Evolutionary conservation across 2,329 filamentous ascomycete species (phyloP).

Genomic region (Pyricularia sp.): DNA sequence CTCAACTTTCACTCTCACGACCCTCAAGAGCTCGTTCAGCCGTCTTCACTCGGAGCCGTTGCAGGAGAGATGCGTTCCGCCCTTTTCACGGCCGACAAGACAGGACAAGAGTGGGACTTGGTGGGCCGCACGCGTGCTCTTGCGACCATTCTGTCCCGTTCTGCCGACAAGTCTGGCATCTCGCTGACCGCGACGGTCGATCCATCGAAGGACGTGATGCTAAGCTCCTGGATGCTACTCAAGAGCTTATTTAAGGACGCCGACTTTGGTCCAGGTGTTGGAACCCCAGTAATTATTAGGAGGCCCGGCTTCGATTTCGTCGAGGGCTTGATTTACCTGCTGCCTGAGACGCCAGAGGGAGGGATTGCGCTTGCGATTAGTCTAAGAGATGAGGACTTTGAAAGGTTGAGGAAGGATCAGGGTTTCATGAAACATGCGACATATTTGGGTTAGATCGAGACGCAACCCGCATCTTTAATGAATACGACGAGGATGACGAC

Average conservation of each 20-base stretch:
- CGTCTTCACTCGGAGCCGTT: conserved; percentile 10
- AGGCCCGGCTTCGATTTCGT: conserved; percentile 34
- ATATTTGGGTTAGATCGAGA: conserved; percentile 21
- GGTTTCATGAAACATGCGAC: conserved; percentile 28
- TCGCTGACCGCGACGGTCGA: conserved; percentile 25
- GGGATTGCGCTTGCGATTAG: conserved; percentile 33
- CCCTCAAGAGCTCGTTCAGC: conserved; percentile 12
- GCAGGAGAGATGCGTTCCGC: conserved; percentile 28
- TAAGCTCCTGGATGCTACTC: conserved; percentile 46
- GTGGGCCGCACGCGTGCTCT: conserved; percentile 25
- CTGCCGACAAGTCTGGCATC: conserved; percentile 24
- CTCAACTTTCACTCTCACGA: conserved; percentile 29
- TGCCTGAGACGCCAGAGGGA: conserved; percentile 33
- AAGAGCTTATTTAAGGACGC: conserved; percentile 25
- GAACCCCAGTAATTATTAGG: conserved; percentile 34
- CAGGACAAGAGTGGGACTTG: neutral
- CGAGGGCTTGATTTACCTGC: conserved; percentile 39
- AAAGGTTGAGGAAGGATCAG: conserved; percentile 29
- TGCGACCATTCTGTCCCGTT: conserved; percentile 25
- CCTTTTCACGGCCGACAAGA: conserved; percentile 17
- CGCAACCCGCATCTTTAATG: neutral
- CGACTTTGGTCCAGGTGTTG: conserved; percentile 37
- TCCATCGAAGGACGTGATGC: conserved; percentile 31
- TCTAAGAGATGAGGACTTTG: conserved; percentile 37
- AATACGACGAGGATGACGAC: neutral